A percentile compares a stretch with the other conserved stretches of the same genome.
phyloP scores from a whole-genome alignment of 2,329 filamentous ascomycete species.

The Emydomyces testavorans region DNA sequence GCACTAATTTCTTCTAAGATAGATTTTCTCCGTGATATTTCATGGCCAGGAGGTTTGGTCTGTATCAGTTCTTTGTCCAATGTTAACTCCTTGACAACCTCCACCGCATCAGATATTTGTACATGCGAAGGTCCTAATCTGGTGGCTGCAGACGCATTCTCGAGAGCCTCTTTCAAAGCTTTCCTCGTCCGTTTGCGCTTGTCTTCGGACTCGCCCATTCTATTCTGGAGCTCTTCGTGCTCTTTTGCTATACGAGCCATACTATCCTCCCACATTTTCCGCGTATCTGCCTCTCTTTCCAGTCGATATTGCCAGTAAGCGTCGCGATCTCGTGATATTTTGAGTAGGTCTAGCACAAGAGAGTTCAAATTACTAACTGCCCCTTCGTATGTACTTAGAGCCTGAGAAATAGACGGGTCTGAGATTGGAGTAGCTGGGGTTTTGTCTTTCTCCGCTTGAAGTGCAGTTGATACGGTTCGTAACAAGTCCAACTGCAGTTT shows the following conservation, averaged over 20 bases:
- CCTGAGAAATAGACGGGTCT: slow-evolving; percentile 64
- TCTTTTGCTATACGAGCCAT: slow-evolving; percentile 95
- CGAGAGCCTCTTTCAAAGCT: slow-evolving; percentile 74
- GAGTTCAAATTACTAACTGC: slow-evolving; percentile 79
- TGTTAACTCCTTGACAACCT: slow-evolving; percentile 30
- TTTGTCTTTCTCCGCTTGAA: slow-evolving; percentile 58
- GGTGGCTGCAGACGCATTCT: slow-evolving; percentile 39
- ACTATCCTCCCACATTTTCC: slow-evolving; percentile 96
- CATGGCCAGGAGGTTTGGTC: slow-evolving; percentile 21
- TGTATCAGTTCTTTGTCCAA: slow-evolving; percentile 29
- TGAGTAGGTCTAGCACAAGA: slow-evolving; percentile 72
- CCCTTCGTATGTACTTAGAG: slow-evolving; percentile 73
- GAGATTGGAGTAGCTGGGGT: slow-evolving; percentile 63
- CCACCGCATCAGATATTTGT: slow-evolving; percentile 28
- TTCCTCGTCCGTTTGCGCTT: slow-evolving; percentile 84
- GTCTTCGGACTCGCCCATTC: slow-evolving; percentile 77
- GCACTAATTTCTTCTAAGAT: slow-evolving; percentile 58
- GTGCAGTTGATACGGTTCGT: slow-evolving; percentile 68
- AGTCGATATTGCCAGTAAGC: slow-evolving; percentile 94
- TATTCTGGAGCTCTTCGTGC: slow-evolving; percentile 80
- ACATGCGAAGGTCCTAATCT: slow-evolving; percentile 25
- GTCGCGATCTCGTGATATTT: slow-evolving; percentile 88
- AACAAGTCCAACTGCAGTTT: slow-evolving; percentile 86
- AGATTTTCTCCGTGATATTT: slow-evolving; percentile 46
- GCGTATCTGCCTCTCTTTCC: slow-evolving; percentile 80